Evolutionary conservation across 169 alveolate genomes (phyloP).

Genomic region (Cryptosporidium bovis): DNA sequence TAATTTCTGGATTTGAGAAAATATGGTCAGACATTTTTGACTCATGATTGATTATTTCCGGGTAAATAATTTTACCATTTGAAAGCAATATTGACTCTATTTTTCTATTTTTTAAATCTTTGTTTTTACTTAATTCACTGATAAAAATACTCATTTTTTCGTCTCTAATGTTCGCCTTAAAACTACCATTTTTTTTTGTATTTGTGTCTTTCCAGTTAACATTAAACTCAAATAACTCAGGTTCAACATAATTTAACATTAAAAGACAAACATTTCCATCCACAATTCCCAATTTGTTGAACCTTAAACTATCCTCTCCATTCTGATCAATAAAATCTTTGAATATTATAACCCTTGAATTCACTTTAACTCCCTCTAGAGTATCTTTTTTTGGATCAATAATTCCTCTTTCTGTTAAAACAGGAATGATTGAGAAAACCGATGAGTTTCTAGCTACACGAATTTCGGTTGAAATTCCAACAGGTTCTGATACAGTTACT

Average conservation of each 20-base stretch:
- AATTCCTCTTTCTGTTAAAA: background rate
- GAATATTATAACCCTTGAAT: background rate
- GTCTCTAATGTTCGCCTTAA: background rate
- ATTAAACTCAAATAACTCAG: background rate
- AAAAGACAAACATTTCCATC: conserved; percentile 21
- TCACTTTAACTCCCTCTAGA: conserved; percentile 20
- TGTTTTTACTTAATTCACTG: background rate
- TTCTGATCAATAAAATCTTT: conserved; percentile 1
- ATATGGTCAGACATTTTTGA: conserved; percentile 6
- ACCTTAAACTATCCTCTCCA: conserved; percentile 5
- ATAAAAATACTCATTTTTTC: background rate
- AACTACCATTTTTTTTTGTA: conserved; percentile 25
- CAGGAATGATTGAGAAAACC: conserved; percentile 4
- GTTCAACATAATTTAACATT: conserved; percentile 9
- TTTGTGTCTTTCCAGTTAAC: conserved; percentile 59
- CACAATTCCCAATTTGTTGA: background rate
- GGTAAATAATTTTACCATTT: conserved; percentile 34
- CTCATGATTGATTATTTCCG: background rate
- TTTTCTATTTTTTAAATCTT: conserved; percentile 2
- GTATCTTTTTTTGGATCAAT: conserved; percentile 33
- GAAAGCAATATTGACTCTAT: conserved; percentile 5
- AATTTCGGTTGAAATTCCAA: conserved; percentile 11
- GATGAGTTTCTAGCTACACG: background rate
- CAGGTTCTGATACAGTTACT: conserved; percentile 6
- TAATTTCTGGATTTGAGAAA: background rate